These are phyloP conservation scores for Tribonema minus DNA, from an alignment of 108 stramenopile species.

Conservation along the genomic window DNA sequence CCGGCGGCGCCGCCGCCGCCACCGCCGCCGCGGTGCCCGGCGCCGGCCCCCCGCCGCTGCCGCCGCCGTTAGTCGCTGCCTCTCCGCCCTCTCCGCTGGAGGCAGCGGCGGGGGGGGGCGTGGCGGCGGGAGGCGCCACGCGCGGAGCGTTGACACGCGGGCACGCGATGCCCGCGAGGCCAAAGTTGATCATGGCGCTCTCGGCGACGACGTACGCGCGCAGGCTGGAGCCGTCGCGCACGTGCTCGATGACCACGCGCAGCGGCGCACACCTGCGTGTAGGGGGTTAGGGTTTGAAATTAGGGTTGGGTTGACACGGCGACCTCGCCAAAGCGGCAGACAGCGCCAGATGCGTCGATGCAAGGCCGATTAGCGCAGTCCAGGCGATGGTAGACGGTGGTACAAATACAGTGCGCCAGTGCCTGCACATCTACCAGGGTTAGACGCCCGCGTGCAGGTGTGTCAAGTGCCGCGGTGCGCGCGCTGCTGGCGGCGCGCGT, in stretches of 20 bases:
- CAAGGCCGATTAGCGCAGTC: too few species aligned
- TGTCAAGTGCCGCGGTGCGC: too few species aligned
- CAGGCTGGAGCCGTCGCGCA: slow-evolving; percentile 82
- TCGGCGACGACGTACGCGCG: not conserved
- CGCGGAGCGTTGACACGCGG: slow-evolving; percentile 78
- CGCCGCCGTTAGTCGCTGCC: not conserved
- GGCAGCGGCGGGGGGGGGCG: slow-evolving; percentile 1
- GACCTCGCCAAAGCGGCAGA: too few species aligned
- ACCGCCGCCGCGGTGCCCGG: slow-evolving; percentile 29
- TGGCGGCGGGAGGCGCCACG: slow-evolving; percentile 60
- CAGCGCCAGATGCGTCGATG: too few species aligned
- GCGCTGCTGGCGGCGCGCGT: too few species aligned
- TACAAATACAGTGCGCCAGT: too few species aligned
- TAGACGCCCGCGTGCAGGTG: too few species aligned
- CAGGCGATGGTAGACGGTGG: too few species aligned
- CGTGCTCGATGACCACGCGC: slow-evolving; percentile 81
- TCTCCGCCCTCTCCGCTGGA: not conserved
- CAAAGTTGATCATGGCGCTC: slow-evolving; percentile 58
- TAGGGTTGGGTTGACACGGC: too few species aligned
- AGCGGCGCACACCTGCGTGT: slow-evolving; percentile 28
- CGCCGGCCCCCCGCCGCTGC: not conserved
- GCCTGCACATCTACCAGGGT: too few species aligned
- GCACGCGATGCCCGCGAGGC: slow-evolving; percentile 83
- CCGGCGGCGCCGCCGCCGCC: slow-evolving; percentile 3
- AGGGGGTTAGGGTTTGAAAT: too few species aligned